Evolutionary conservation across 1,284 basidiomycete species (phyloP).

Genomic region (Xerocomus minutiporus): DNA sequence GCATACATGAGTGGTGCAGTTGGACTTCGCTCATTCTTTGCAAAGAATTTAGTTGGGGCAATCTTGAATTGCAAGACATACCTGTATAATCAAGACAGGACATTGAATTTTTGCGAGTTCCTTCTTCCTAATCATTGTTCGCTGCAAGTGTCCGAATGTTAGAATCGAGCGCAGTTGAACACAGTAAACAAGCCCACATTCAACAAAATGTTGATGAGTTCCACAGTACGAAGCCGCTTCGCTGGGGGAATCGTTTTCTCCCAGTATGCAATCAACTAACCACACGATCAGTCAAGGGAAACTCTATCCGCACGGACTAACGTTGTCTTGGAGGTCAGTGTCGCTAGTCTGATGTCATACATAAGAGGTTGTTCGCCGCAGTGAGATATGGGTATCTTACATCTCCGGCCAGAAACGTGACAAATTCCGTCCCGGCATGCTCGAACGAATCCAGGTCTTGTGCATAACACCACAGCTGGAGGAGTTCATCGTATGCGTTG

Average conservation of each 20-base stretch:
- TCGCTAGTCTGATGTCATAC: conserved; percentile 41
- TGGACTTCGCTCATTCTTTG: conserved; percentile 57
- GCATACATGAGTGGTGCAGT: conserved; percentile 54
- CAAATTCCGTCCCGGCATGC: conserved; percentile 55
- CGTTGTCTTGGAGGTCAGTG: conserved; percentile 55
- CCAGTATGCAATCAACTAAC: conserved; percentile 63
- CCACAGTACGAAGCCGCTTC: conserved; percentile 47
- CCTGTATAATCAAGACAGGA: conserved; percentile 71
- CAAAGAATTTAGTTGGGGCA: conserved; percentile 1
- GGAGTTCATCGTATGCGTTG: conserved; percentile 57
- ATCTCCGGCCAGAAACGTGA: conserved; percentile 53
- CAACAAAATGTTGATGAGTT: conserved; percentile 51
- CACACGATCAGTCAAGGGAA: conserved; percentile 13
- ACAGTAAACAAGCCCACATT: conserved; percentile 43
- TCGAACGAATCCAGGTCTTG: conserved; percentile 65
- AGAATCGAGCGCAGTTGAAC: conserved; percentile 1
- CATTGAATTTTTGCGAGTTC: conserved; percentile 50
- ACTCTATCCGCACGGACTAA: conserved; percentile 12
- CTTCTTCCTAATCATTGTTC: conserved; percentile 46
- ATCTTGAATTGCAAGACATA: conserved; percentile 24
- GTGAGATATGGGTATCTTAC: conserved; percentile 12
- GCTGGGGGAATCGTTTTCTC: conserved; percentile 51
- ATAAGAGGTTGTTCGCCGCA: conserved; percentile 10
- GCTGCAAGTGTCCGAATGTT: conserved; percentile 33
- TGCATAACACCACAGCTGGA: conserved; percentile 60